These are phyloP conservation scores for Plantago coronopus DNA, from an alignment of 305 asterid species.

Conservation along the genomic window DNA sequence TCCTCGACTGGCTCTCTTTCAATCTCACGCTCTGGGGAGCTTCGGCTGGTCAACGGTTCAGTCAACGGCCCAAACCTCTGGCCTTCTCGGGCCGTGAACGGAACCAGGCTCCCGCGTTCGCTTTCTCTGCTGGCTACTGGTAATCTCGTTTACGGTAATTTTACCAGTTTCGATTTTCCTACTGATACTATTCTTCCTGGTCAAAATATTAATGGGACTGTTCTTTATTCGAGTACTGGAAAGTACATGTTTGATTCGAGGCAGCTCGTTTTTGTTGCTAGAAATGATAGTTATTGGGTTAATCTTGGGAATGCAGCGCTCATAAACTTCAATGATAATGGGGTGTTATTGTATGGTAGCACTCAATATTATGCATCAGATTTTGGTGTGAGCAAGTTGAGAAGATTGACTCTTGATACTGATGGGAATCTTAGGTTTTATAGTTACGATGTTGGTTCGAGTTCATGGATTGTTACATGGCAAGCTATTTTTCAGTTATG, in stretches of 20 bases:
- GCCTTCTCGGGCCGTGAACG: constrained; percentile 39
- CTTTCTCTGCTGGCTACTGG: constrained; percentile 45
- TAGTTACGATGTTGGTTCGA: constrained; percentile 40
- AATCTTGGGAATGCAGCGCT: constrained; percentile 22
- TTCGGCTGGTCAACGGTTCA: constrained; percentile 36
- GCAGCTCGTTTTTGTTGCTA: constrained; percentile 32
- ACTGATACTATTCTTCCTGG: constrained; percentile 60
- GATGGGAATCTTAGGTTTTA: constrained; percentile 71
- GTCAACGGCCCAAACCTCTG: constrained; percentile 35
- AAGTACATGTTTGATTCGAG: constrained; percentile 47
- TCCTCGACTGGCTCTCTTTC: constrained; percentile 43
- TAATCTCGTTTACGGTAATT: constrained; percentile 50
- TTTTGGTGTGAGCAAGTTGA: constrained; percentile 39
- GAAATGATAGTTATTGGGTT: constrained; percentile 45
- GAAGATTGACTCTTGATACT: constrained; percentile 61
- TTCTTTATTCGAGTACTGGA: constrained; percentile 38
- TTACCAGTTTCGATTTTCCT: constrained; percentile 56
- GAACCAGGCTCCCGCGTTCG: constrained; percentile 14
- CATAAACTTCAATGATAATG: constrained; percentile 33
- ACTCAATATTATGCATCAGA: constrained; percentile 41
- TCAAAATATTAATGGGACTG: constrained; percentile 43
- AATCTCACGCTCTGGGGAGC: constrained; percentile 51
- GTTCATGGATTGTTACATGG: constrained; percentile 61
- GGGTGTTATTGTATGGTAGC: constrained; percentile 30
- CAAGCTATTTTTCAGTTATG: constrained; percentile 56